These are phyloP conservation scores for Thraustotheca clavata DNA, from an alignment of 352 stramenopile species.

Conservation along the genomic window DNA sequence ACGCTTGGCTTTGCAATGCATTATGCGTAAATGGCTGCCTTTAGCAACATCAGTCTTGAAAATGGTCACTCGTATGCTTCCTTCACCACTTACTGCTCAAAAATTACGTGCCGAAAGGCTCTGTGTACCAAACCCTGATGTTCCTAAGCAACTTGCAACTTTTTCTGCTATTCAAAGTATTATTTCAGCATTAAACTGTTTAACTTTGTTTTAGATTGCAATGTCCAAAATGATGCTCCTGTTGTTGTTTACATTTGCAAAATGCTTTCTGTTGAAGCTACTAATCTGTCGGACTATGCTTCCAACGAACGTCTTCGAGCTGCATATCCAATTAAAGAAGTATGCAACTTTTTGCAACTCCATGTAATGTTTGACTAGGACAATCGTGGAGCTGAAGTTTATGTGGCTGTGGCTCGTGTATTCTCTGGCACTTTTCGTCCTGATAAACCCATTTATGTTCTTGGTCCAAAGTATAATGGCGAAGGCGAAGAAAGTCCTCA, in stretches of 20 bases:
- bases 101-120: constrained; percentile 57
- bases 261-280: constrained; percentile 83
- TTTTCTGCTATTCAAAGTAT: constrained; percentile 19
- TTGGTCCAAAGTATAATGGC: constrained; percentile 86
- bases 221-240: constrained; percentile 45
- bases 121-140: constrained; percentile 24
- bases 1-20: constrained; percentile 41
- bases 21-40: constrained; percentile 89
- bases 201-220: constrained; percentile 36
- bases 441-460: constrained; percentile 59
- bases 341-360: constrained; percentile 14
- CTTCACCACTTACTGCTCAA: constrained; percentile 67
- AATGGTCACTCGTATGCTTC: constrained; percentile 84
- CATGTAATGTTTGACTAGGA: constrained; percentile 4
- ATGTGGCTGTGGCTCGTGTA: constrained; percentile 87
- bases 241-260: constrained; percentile 90
- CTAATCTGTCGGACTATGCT: constrained; percentile 70
- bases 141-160: constrained; percentile 3
- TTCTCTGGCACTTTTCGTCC: constrained; percentile 79
- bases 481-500: constrained; percentile 37
- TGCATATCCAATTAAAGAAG: constrained; percentile 29
- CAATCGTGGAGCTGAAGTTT: constrained; percentile 39
- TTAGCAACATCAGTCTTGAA: constrained; percentile 78
- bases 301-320: constrained; percentile 32
- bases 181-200: constrained; percentile 24